Evolutionary conservation across 73 alveolate species (phyloP).

Genomic region (Uronychia setigera): DNA sequence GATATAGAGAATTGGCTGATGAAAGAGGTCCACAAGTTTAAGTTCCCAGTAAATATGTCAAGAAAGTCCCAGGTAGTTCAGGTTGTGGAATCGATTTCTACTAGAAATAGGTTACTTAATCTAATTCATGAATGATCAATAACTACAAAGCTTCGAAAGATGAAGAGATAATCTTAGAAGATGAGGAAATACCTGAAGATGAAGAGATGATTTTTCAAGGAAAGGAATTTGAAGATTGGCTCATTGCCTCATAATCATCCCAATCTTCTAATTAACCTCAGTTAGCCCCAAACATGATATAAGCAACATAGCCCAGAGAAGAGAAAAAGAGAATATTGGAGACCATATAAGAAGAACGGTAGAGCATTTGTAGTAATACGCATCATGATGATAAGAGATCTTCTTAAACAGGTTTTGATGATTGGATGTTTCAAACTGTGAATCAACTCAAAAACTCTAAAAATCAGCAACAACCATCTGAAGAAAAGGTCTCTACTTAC

Average conservation of each 20-base stretch:
- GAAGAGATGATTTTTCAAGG: slow-evolving; percentile 17
- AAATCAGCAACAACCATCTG: no score
- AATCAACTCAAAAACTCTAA: not conserved
- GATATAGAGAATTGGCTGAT: not conserved
- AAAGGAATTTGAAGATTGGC: slow-evolving; percentile 50
- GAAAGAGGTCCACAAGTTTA: no score
- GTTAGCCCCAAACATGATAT: not conserved
- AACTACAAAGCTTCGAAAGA: no score
- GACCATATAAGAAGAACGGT: not conserved
- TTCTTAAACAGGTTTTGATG: slow-evolving; percentile 13
- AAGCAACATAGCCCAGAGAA: not conserved
- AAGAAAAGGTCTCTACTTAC: no score
- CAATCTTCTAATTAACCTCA: not conserved
- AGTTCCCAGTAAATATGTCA: not conserved
- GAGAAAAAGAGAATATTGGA: not conserved
- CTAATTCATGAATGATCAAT: no score
- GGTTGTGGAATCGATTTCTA: no score
- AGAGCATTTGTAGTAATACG: not conserved
- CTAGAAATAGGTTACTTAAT: no score
- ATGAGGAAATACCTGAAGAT: not conserved
- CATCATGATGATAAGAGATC: not conserved
- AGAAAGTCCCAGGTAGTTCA: not conserved
- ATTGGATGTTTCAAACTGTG: slow-evolving; percentile 32
- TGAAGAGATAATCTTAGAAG: no score
- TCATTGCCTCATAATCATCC: not conserved